phyloP scores from a whole-genome alignment of 495 filamentous ascomycete species.

The Tricharina praecox region DNA sequence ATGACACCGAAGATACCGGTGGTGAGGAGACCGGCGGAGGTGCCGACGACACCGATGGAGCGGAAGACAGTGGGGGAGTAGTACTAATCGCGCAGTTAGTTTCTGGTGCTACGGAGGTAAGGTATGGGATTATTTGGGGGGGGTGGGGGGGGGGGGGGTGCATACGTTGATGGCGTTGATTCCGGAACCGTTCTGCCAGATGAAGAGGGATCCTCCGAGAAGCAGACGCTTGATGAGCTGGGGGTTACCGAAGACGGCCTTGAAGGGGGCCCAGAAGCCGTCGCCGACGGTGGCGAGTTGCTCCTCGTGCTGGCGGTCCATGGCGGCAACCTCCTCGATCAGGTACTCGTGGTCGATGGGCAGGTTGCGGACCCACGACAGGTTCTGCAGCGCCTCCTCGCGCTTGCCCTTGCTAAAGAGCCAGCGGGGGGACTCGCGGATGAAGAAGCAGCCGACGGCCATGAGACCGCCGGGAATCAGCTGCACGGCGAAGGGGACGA shows the following conservation, averaged over 20 bases:
- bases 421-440: conserved; percentile 49
- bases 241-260: conserved; percentile 44
- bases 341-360: conserved; percentile 44
- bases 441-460: conserved; percentile 33
- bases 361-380: conserved; percentile 49
- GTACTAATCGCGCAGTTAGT: conserved; percentile 26
- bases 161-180: conserved; percentile 47
- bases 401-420: conserved; percentile 40
- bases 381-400: conserved; percentile 39
- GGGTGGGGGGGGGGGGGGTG: not conserved
- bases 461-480: conserved; percentile 39
- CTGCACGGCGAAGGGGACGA: conserved; percentile 42
- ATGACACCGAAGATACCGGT: conserved; percentile 39
- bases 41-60: conserved; percentile 39
- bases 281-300: conserved; percentile 39
- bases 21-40: conserved; percentile 34
- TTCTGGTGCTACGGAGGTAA: not conserved
- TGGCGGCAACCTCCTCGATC: conserved; percentile 44
- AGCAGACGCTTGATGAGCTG: conserved; percentile 35
- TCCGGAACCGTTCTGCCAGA: conserved; percentile 44
- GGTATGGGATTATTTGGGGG: too few species aligned
- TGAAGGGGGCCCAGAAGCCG: conserved; percentile 54
- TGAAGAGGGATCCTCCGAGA: conserved; percentile 42
- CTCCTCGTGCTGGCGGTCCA: conserved; percentile 42
- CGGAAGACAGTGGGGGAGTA: conserved; percentile 45